These are phyloP conservation scores for Tulasnella calospora DNA, from an alignment of 768 basidiomycete species.

Conservation along the genomic window DNA sequence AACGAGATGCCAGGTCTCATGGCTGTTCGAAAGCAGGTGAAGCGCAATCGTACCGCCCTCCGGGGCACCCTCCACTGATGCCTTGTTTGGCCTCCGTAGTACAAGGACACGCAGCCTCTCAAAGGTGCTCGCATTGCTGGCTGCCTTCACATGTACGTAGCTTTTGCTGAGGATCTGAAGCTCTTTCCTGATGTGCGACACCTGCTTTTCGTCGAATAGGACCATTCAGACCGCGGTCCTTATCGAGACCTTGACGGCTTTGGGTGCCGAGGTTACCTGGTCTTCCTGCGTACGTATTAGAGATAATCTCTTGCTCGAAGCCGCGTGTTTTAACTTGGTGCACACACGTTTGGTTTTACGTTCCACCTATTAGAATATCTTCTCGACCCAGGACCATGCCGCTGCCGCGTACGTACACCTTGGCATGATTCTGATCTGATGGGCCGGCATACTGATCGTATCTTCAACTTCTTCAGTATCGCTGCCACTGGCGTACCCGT, in stretches of 20 bases:
- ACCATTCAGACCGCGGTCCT: slow-evolving; percentile 98
- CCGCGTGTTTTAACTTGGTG: background rate
- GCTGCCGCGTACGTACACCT: slow-evolving; percentile 74
- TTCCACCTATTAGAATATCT: slow-evolving; percentile 71
- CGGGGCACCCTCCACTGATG: background rate
- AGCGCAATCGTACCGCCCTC: slow-evolving; percentile 14
- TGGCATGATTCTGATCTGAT: slow-evolving; percentile 9
- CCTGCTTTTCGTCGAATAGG: slow-evolving; percentile 47
- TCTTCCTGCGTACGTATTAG: slow-evolving; percentile 73
- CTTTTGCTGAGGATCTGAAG: background rate
- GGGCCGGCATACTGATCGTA: background rate
- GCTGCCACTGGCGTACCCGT: slow-evolving; percentile 98
- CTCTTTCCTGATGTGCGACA: slow-evolving; percentile 3
- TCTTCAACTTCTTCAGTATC: slow-evolving; percentile 50
- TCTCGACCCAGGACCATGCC: slow-evolving; percentile 99
- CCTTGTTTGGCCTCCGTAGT: slow-evolving; percentile 43
- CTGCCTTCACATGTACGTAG: slow-evolving; percentile 87
- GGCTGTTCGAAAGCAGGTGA: slow-evolving; percentile 82
- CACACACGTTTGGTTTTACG: slow-evolving; percentile 4
- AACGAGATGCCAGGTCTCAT: slow-evolving; percentile 96
- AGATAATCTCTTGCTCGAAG: slow-evolving; percentile 19
- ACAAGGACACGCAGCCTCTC: slow-evolving; percentile 75
- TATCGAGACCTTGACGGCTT: slow-evolving; percentile 92
- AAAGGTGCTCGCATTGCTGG: slow-evolving; percentile 94
- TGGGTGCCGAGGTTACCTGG: slow-evolving; percentile 98